Evolutionary conservation across 208 protist species (phyloP).

Genomic region (Trypanosoma vivax): DNA sequence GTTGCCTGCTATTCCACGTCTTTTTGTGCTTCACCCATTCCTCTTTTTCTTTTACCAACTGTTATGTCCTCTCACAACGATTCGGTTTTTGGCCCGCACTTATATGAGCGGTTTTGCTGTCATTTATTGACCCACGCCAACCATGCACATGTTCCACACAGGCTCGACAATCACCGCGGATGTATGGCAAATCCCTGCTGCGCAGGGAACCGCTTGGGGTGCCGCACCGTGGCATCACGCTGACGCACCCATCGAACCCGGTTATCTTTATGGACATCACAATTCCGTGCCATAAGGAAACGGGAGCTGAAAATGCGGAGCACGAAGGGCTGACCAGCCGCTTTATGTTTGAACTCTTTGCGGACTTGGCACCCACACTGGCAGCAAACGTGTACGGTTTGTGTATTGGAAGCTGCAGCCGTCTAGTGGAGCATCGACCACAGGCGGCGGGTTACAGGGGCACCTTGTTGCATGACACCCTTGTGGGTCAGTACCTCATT

Average conservation of each 20-base stretch:
- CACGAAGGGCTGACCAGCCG: neutral
- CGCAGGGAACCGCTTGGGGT: conserved; percentile 10
- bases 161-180: neutral
- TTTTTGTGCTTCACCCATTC: too few relatives aligned
- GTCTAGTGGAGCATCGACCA: conserved; percentile 14
- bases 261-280: conserved; percentile 23
- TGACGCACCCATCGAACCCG: conserved; percentile 19
- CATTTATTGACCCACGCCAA: too few relatives aligned
- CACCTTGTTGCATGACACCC: conserved; percentile 12
- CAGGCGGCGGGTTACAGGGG: conserved; percentile 24
- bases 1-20: too few relatives aligned
- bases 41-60: too few relatives aligned
- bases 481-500: conserved; percentile 20
- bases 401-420: conserved; percentile 17
- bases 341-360: conserved; percentile 28
- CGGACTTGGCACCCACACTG: conserved; percentile 18
- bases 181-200: conserved; percentile 4
- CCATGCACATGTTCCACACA: too few relatives aligned
- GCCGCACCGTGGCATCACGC: conserved; percentile 21
- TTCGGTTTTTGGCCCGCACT: conserved; percentile 20
- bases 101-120: conserved; percentile 14
- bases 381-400: conserved; percentile 16
- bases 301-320: neutral
- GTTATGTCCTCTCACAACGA: too few relatives aligned
- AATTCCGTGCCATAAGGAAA: neutral